Base-by-base conservation (phyloP, 1,139 yeast species). In the Yamadazyma diospyri region DNA sequence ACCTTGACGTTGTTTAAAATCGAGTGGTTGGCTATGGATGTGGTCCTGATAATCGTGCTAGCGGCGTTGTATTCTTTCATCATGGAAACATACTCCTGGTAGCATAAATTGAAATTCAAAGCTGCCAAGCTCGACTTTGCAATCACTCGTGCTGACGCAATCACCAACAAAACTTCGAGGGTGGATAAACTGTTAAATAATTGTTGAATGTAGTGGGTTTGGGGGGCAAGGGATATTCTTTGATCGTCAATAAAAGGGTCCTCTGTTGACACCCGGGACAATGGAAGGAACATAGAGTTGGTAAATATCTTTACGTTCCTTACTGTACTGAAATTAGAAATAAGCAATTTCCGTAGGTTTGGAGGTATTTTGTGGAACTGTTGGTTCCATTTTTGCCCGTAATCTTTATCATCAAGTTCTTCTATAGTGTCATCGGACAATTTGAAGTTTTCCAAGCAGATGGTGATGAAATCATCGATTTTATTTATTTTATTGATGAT, bases 101-200 rank as follows among this genome's bases (percentile, higher is more conserved):
- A 83, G 0, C 82, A 84, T 41, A 87, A 64, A 44, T 82, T 85
- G 57, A 88, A 81, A 53, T 87, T 89, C 15, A 80, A 64, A 10
- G 66, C 62, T 16, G 67, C 76, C 11, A 77, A 59, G 22, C 75
- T 79, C 23, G 71, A 72, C 46, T 80, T 81, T 37, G 76, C 68
- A 14, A 77, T 64, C 39, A 82, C 79, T 25, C 97, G 64, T 0
- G 94, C 83, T 0, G 89, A 82, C 25, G 88, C 77, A 5, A 88
- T 76, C 6, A 84, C 59, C 23, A 89, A 51, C 6, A 82, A 70
- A 30, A 81, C 51, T 49, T 89, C 96, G 16, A 84, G 55, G 33
- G 80, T 81, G 2, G 94, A 79, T 18, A 87, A 55, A 0, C 81
- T 64, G 6, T 59, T 51, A 3, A 61, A 55, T 27, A 58, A 57